Evolutionary conservation across 257 asterid genomes (phyloP), one percentile per base, ranked within the genome.

Genomic region (Scutellaria minor): DNA sequence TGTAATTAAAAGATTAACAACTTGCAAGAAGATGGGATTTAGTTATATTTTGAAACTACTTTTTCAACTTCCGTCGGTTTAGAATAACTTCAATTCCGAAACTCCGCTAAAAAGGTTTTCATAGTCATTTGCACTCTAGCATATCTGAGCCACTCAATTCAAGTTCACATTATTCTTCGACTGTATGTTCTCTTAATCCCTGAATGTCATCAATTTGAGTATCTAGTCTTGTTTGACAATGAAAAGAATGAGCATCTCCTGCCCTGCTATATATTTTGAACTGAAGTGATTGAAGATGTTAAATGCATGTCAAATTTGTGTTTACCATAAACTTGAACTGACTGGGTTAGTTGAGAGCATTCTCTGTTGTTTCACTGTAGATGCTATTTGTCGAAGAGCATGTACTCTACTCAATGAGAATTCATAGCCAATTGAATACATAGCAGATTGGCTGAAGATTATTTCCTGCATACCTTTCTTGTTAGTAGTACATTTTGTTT

Each of bases 21-120:
- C 41, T 66, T 61, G 65, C 57, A 61, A 52, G 61, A 45, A 14
- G 59, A 63, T 48, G 64, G 20, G 24, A 60, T 60, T 54, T 52
- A 14, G 35, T 15, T 44, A 5, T 35, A 6, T 42, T 60, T 13
- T 14, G 7, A 15, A 51, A 12, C 14, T 63, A 20, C 52, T 46
- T 18, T 37, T 63, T 22, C 6, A 2, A 40, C 40, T 6, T 10
- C 5, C 10, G 31, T 7, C 6, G 47, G 12, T 31, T 20, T 63
- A 46, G 48, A 15, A 42, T n/a, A 22, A 62, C 45, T 40, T 40
- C 44, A 8, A 14, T 11, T 22, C 50, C 31, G 4, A 24, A 27
- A 10, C 52, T 9, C 53, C 5, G 22, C 62, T 39, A 2, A 11
- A 15, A 5, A 48, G 41, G 31, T 13, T 63, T 7, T 58, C 65